Percentiles rank a stretch among this genome's conserved stretches.
Evolutionary conservation across 345 rosid species (phyloP).

Genomic region (Noccaea bulbosa): DNA sequence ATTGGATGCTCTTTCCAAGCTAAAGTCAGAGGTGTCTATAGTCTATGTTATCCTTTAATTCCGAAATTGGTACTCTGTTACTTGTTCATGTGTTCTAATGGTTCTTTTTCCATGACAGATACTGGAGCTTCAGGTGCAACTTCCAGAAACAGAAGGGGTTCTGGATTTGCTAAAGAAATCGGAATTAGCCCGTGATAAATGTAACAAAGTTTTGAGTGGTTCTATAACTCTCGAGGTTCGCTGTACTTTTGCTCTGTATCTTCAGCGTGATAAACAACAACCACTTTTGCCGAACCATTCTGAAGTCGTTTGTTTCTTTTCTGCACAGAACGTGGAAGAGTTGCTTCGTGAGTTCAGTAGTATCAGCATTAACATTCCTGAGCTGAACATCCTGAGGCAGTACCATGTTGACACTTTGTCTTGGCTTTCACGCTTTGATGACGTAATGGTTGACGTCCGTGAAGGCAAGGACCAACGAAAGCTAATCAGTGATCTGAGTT

Average conservation of each 20-base stretch:
- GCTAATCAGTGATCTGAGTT: slow-evolving; percentile 64
- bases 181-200: slow-evolving; percentile 61
- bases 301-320: slow-evolving; percentile 3
- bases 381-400: slow-evolving; percentile 74
- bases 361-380: slow-evolving; percentile 61
- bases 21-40: slow-evolving; percentile 70
- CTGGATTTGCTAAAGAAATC: slow-evolving; percentile 57
- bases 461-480: slow-evolving; percentile 62
- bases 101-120: slow-evolving; percentile 51
- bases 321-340: slow-evolving; percentile 63
- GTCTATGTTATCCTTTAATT: slow-evolving; percentile 28
- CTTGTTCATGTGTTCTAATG: slow-evolving; percentile 22
- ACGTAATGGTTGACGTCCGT: slow-evolving; percentile 53
- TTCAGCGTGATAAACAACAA: slow-evolving; percentile 13
- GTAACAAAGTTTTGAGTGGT: slow-evolving; percentile 58
- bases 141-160: slow-evolving; percentile 64
- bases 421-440: slow-evolving; percentile 63
- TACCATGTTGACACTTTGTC: slow-evolving; percentile 56
- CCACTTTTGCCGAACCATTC: slow-evolving; percentile 18
- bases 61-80: slow-evolving; percentile 18
- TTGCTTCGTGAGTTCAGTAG: slow-evolving; percentile 60
- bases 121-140: slow-evolving; percentile 68
- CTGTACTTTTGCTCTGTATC: slow-evolving; percentile 21
- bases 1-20: slow-evolving; percentile 66
- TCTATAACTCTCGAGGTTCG: slow-evolving; percentile 63